phyloP scores from a whole-genome alignment of 2,329 filamentous ascomycete species.

The Scytalidium lignicola region DNA sequence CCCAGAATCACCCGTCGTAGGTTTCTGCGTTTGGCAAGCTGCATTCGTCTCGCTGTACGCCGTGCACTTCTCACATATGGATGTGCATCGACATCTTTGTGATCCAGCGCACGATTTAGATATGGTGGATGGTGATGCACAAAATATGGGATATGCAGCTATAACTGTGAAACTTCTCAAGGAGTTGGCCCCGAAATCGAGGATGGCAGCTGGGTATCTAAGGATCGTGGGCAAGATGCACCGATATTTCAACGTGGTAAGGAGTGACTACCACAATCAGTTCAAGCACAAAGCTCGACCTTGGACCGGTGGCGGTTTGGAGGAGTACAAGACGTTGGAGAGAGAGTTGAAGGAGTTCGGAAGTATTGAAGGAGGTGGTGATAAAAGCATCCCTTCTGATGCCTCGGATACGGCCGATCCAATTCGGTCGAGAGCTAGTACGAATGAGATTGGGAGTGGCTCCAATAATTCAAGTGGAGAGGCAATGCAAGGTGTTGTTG shows the following conservation, averaged over 20 bases:
- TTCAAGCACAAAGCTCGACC: slow-evolving; percentile 10
- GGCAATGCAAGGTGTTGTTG: slow-evolving; percentile 26
- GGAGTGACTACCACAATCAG: slow-evolving; percentile 39
- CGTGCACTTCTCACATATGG: slow-evolving; percentile 64
- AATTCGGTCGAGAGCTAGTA: slow-evolving; percentile 20
- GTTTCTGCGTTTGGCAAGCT: slow-evolving; percentile 63
- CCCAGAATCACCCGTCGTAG: slow-evolving; percentile 60
- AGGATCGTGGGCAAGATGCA: slow-evolving; percentile 49
- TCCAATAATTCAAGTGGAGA: slow-evolving; percentile 19
- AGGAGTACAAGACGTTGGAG: slow-evolving; percentile 49
- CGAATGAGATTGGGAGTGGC: slow-evolving; percentile 17
- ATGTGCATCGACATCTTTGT: slow-evolving; percentile 49
- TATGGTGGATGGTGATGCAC: not conserved
- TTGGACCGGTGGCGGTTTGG: slow-evolving; percentile 42
- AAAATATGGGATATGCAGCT: slow-evolving; percentile 24
- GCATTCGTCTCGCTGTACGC: slow-evolving; percentile 63
- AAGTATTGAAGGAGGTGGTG: slow-evolving; percentile 15
- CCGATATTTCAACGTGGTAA: slow-evolving; percentile 46
- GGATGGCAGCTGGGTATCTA: slow-evolving; percentile 53
- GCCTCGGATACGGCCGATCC: slow-evolving; percentile 19
- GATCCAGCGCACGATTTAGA: slow-evolving; percentile 25
- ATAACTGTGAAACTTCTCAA: slow-evolving; percentile 45
- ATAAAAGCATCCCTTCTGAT: slow-evolving; percentile 15
- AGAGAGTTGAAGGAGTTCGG: slow-evolving; percentile 50
- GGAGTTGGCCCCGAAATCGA: slow-evolving; percentile 46